Evolutionary conservation across 192 early-diverging fungal species (phyloP), one percentile per base, ranked within the genome.

Genomic region (Backusella mclennaniae): DNA sequence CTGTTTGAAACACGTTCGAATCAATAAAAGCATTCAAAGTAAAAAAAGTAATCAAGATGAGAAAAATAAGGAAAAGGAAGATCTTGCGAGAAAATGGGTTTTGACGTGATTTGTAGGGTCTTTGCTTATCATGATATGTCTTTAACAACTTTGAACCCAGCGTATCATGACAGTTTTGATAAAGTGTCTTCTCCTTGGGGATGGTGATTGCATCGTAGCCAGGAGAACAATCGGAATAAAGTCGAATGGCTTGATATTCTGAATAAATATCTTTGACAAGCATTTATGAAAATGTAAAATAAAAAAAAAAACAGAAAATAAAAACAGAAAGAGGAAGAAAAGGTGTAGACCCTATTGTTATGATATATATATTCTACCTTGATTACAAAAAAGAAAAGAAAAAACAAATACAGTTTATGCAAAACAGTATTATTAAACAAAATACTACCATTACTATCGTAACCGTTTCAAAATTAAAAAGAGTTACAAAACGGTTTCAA

Each of bases 1-100:
- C 56, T 63, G 56, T 63, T 26, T 63, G 56, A 63, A 63, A 29
- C 56, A 63, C 56, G 26, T 63, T 63, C 56, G 56, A 63, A 26
- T 63, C 23, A 29, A 63, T 29, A 23, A 63, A 63, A 0, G 56
- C 6, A 23, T 63, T 63, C 23, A 63, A 12, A 14, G 56, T 29
- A 29, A 63, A 63, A 63, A 63, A 63, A 12, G 26, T 12, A 3
- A 63, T 4, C 9, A 63, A 29, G 26, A 63, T 63, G 12, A 63
- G 12, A 29, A 63, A 63, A 29, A 63, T 63, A 14, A 63, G 56
- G 26, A 63, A 63, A 63, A 63, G 56, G 3, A 26, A 63, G 21
- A 63, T 63, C 9, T 63, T 63, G 21, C 56, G 56, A 11, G 23
- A 23, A 29, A 29, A 29, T 63, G 56, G 26, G 26, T 63, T 29